Evolutionary conservation across 495 filamentous ascomycete species (phyloP).

Genomic region (Penicillium simplicissimum): DNA sequence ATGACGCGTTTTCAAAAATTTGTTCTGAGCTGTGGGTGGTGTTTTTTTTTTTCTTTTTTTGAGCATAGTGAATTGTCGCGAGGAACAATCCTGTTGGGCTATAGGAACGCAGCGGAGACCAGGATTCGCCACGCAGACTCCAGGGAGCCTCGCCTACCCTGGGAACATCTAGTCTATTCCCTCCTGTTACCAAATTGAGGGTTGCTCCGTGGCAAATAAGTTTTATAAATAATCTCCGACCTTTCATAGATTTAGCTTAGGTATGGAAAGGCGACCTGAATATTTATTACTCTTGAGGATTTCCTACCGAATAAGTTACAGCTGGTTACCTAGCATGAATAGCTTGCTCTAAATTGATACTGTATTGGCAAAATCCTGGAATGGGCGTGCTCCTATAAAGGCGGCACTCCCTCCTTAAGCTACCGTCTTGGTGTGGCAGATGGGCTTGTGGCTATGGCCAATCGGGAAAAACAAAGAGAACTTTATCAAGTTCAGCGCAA

Average conservation of each 20-base stretch:
- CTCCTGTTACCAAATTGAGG: conserved; percentile 4
- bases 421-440: no score
- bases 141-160: conserved; percentile 3
- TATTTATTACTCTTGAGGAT: conserved; percentile 6
- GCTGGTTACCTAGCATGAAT: not conserved
- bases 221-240: conserved; percentile 3
- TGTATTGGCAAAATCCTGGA: not conserved
- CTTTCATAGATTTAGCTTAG: conserved; percentile 3
- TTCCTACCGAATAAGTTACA: conserved; percentile 1
- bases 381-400: no score
- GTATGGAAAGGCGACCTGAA: not conserved
- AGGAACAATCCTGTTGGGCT: conserved; percentile 2
- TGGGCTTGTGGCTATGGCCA: no score
- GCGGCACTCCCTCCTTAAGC: no score
- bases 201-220: conserved; percentile 3
- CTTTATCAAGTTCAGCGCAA: no score
- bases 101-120: conserved; percentile 1
- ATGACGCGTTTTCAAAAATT: not conserved
- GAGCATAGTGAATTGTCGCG: conserved; percentile 3
- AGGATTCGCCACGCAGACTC: conserved; percentile 2
- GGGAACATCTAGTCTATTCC: conserved; percentile 6
- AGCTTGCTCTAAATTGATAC: conserved; percentile 1
- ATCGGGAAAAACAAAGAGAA: no score
- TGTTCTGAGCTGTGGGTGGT: not conserved
- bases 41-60: no score